These are phyloP conservation scores for Coriolopsis trogii DNA, from an alignment of 1,284 basidiomycete species.

Conservation along the genomic window DNA sequence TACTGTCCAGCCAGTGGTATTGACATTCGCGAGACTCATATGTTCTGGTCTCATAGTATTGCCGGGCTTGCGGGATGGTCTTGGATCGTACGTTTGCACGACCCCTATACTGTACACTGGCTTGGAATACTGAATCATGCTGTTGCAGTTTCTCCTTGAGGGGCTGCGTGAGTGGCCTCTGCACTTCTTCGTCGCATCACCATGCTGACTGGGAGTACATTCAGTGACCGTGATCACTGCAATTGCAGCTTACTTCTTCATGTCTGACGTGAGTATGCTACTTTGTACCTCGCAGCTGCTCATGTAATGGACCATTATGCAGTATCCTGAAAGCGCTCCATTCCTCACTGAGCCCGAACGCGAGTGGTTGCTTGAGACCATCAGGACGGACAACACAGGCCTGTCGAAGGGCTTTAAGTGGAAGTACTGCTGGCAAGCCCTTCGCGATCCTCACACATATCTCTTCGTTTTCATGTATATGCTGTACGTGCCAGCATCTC, in stretches of 20 bases:
- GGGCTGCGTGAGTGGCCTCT: too few relatives aligned
- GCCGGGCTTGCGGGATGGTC: too few relatives aligned
- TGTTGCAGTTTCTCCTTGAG: too few relatives aligned
- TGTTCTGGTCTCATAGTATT: too few relatives aligned
- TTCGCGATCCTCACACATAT: constrained; percentile 41
- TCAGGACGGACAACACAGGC: constrained; percentile 27
- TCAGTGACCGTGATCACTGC: constrained; percentile 33
- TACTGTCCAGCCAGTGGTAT: neutral
- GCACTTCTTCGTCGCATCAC: neutral
- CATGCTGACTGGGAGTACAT: neutral
- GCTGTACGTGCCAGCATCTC: constrained; percentile 11
- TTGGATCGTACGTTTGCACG: too few relatives aligned
- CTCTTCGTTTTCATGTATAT: constrained; percentile 36
- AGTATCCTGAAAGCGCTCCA: constrained; percentile 37
- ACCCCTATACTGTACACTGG: too few relatives aligned
- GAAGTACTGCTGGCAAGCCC: constrained; percentile 28
- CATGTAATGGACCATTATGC: neutral
- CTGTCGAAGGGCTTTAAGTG: constrained; percentile 25
- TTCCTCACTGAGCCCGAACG: constrained; percentile 12
- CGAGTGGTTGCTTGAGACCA: constrained; percentile 36
- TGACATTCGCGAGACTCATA: too few relatives aligned
- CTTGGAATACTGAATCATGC: too few relatives aligned
- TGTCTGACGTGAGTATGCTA: constrained; percentile 32
- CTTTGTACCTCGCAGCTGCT: neutral
- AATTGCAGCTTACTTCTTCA: constrained; percentile 37